Evolutionary conservation across 2,329 filamentous ascomycete genomes (phyloP), one percentile per base, ranked within the genome.

Genomic region (Microascus cirrosus): DNA sequence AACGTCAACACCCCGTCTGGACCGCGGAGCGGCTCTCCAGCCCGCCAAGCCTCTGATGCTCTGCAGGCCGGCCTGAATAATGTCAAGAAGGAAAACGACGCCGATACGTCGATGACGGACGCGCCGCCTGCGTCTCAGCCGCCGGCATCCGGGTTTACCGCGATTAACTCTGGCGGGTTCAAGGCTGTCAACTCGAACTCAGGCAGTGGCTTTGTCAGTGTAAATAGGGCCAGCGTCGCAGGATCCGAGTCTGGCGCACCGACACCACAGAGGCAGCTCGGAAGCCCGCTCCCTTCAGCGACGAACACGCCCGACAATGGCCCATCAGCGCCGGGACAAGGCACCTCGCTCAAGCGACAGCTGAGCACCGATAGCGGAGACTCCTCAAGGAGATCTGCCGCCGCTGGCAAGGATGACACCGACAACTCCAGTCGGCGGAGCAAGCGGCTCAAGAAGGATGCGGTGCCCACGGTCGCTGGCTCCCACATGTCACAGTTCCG

Each of bases 401-500:
- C 73, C 3, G 67, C 67, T 12, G 76, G 79, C 51, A 77, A 74
- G 36, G 81, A 82, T 11, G 86, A 90, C 57, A 71, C 71, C 1
- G 87, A 90, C 55, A 77, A 75, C 63, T 82, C 82, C 61, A 90
- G 87, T 62, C 83, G 94, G 61, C 85, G 93, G 59, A 96, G 92
- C 71, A 99, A 99, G 74, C 85, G 94, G 51, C 78, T 96, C 13
- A 95, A 94, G 71, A 96, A 95, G 60, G 81, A 84, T 71, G 76
- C 78, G 51, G 81, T 86, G 39, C 90, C 93, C 51, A 96, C 90
- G 36, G 90, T 99, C 63, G 91, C 91, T 62, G 94, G 94, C 58
- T 97, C 93, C 56, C 91, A 97, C 73, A 97, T 97, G 91, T 94
- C 90, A 61, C 83, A 93, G 66, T 91, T 95, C 67, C 89, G 93